phyloP scores from a whole-genome alignment of 2,329 filamentous ascomycete species.

The Colletotrichum sp. region DNA sequence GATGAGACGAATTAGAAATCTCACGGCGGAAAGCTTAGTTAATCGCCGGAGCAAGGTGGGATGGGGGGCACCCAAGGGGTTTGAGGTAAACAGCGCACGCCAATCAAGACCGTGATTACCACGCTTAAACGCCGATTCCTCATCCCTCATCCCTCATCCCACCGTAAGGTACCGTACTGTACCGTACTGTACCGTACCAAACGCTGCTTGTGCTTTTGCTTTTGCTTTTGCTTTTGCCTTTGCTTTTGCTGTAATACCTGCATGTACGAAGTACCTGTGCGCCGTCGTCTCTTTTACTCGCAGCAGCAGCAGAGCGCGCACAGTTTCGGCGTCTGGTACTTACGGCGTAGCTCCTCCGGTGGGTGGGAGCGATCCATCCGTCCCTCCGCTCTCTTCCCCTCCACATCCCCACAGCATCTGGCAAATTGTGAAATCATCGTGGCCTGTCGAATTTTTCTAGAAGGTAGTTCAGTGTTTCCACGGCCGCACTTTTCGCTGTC shows the following conservation, averaged over 20 bases:
- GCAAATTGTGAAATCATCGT: constrained; percentile 6
- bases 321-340: neutral
- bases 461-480: neutral
- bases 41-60: constrained; percentile 4
- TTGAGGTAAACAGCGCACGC: neutral
- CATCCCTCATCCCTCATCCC: neutral
- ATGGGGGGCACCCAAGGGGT: neutral
- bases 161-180: no score
- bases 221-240: neutral
- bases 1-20: constrained; percentile 18
- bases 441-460: constrained; percentile 10
- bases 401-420: neutral
- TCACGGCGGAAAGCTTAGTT: constrained; percentile 11
- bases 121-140: neutral
- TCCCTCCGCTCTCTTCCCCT: neutral
- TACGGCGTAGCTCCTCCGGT: neutral
- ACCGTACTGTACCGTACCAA: neutral
- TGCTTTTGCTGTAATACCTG: neutral
- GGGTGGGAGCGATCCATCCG: neutral
- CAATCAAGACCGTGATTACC: neutral
- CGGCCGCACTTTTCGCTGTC: neutral
- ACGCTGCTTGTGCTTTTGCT: neutral
- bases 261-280: neutral
- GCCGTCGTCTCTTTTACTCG: no score
- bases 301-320: neutral